Base-by-base conservation (phyloP, 208 protist genomes). In the Trypanosoma platydactyli region DNA sequence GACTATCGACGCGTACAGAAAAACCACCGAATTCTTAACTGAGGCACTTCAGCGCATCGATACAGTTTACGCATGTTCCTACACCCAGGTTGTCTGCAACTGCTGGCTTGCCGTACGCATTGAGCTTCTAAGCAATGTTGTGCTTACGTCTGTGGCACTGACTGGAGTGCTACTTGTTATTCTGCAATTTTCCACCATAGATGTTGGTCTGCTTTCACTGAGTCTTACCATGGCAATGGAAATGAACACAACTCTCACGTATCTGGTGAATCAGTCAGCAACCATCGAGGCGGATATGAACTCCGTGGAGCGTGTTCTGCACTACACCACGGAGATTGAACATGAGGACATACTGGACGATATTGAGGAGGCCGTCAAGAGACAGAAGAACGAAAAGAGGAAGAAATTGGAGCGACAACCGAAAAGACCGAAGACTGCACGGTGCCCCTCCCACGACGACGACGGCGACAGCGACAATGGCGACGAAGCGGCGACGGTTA, bases 41-140 rank as follows among this genome's bases (percentile, higher is more conserved):
- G 60, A 70, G 33, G 80, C 79, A 16, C 51, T 88, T 12, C 30
- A 60, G 29, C 74, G 72, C 25, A 61, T 92, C 35, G 86, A 92
- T 62, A 67, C 75, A 15, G 76, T 92, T 1, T 88, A 76, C 58
- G 76, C 70, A 52, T 68, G 68, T 4, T 64, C 73, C 13, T 84
- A 85, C 57, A 76, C 87, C 64, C 61, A 87, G 50, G 81, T 73
- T 22, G 54, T 84, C 12, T 51, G 64, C n/a, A 83, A 97, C 42
- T 74, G 92, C 7, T 98, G 97, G 97, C 76, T 98, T 5, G 80
- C 72, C 15, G 74, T 97, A 1, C 81, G 97, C 1, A 59, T 98
- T 1, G 94, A 98, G 67, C 77, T 92, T 16, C 30, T 98, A n/a
- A 91, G 87, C 64, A 86, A 64, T 48, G 29, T 83, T 40, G 70